Conservation (phyloP, 106 monocot genomes). For the Apostasia shenzhenica region DNA sequence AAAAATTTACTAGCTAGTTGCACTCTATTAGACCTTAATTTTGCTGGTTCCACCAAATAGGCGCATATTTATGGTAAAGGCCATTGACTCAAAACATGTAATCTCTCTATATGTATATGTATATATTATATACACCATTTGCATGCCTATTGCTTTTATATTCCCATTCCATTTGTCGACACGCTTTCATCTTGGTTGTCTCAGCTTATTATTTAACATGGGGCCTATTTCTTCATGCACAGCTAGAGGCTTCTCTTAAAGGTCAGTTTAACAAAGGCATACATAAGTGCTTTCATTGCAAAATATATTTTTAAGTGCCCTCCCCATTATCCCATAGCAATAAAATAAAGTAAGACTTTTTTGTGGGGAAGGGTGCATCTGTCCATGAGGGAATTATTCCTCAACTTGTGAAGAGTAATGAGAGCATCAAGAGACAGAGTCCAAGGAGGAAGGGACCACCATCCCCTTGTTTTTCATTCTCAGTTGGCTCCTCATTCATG, state of each 20-base stretch:
- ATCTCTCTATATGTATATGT: no score
- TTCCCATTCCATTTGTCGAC: neutral
- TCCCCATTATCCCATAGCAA: neutral
- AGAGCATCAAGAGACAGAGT: neutral
- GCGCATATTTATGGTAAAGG: no score
- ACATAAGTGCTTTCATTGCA: neutral
- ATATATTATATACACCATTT: neutral
- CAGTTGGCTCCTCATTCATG: neutral
- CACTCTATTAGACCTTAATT: no score
- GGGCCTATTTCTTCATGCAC: no score
- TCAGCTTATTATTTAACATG: neutral
- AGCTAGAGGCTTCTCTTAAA: neutral
- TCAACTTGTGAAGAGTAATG: neutral
- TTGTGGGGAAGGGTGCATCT: neutral
- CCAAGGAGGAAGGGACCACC: neutral
- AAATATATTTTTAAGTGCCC: neutral
- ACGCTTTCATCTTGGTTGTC: neutral
- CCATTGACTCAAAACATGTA: no score
- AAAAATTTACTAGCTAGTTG: no score
- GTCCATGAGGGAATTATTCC: neutral
- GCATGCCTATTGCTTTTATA: neutral
- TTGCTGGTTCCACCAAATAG: no score
- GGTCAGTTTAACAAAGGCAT: neutral
- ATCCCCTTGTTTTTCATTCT: neutral
- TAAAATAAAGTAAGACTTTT: neutral